Conservation (phyloP, 2,329 filamentous ascomycete species). For the Cercospora canescens region DNA sequence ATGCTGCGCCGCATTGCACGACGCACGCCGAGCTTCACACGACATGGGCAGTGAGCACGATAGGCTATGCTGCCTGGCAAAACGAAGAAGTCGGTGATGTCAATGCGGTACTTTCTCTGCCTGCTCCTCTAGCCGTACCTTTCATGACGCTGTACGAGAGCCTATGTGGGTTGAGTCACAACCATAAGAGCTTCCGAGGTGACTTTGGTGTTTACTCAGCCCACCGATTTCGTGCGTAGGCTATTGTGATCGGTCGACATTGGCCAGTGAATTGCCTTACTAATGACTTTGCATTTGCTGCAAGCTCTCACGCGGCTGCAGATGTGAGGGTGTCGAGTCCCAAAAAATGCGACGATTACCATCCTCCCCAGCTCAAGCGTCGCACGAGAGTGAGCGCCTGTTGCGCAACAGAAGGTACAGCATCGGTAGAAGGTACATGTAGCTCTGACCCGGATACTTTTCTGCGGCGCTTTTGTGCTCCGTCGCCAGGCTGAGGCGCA, state of each 20-base stretch:
- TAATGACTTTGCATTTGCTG: background rate
- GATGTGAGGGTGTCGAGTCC: background rate
- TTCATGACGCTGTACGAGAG: background rate
- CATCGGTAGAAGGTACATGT: too few relatives aligned
- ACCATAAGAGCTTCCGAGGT: background rate
- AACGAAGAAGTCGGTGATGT: background rate
- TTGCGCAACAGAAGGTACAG: too few relatives aligned
- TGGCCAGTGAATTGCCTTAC: too few relatives aligned
- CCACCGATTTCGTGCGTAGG: background rate
- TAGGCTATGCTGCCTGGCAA: background rate
- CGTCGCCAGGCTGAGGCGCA: too few relatives aligned
- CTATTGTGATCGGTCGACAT: background rate
- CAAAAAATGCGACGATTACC: too few relatives aligned
- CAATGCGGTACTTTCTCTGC: background rate
- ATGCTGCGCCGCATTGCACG: background rate
- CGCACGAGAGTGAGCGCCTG: too few relatives aligned
- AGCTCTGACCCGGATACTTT: too few relatives aligned
- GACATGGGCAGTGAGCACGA: background rate
- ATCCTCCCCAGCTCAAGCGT: too few relatives aligned
- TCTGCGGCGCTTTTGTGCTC: too few relatives aligned
- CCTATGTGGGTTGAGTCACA: background rate
- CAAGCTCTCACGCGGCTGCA: background rate
- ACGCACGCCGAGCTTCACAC: background rate
- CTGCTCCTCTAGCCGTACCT: background rate
- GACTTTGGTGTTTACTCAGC: background rate